Evolutionary conservation across 495 filamentous ascomycete genomes (phyloP).

Genomic region (Hypoxylon crocopeplum): DNA sequence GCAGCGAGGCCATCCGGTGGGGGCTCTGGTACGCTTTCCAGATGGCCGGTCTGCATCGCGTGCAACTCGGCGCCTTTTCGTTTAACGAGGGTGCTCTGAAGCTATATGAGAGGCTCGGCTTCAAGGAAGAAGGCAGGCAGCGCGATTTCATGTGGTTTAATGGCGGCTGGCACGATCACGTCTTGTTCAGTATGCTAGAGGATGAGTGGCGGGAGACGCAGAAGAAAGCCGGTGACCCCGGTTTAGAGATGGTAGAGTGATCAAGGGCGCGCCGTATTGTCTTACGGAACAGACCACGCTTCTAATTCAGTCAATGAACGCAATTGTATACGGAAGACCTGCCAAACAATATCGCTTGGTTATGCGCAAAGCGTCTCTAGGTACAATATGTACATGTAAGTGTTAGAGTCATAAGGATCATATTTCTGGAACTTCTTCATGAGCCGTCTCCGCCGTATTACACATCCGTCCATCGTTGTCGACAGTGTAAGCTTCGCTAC

Average conservation of each 20-base stretch:
- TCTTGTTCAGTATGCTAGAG: constrained; percentile 54
- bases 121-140: constrained; percentile 55
- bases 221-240: constrained; percentile 11
- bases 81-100: constrained; percentile 53
- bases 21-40: constrained; percentile 56
- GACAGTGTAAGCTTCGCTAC: constrained; percentile 21
- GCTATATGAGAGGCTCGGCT: constrained; percentile 57
- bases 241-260: too few species aligned
- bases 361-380: too few species aligned
- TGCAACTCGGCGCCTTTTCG: constrained; percentile 48
- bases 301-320: too few species aligned
- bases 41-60: constrained; percentile 53
- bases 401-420: too few species aligned
- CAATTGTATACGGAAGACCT: too few species aligned
- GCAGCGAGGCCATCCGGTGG: constrained; percentile 60
- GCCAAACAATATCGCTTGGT: too few species aligned
- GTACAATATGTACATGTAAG: too few species aligned
- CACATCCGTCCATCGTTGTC: constrained; percentile 21
- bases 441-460: background rate
- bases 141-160: constrained; percentile 52
- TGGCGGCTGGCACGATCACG: constrained; percentile 53
- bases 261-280: too few species aligned
- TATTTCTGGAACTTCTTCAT: background rate
- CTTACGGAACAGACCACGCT: too few species aligned
- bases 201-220: constrained; percentile 51